Conservation (phyloP, 257 asterid species). For the Pogostemon cablin region DNA sequence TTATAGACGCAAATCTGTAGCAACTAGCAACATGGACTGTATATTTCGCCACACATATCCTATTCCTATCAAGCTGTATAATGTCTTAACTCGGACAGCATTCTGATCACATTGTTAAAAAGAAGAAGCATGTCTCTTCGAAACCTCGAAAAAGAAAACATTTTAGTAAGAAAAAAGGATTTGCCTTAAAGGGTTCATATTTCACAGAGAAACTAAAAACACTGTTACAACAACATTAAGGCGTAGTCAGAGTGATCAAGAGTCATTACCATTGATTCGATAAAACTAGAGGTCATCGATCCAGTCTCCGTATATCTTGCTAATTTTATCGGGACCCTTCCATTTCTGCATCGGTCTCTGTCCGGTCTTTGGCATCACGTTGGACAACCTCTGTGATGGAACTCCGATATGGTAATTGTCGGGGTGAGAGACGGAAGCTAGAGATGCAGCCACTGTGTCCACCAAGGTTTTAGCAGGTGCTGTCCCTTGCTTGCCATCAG, state of each 20-base stretch:
- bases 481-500: constrained; percentile 52
- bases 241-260: neutral
- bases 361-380: constrained; percentile 40
- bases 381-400: constrained; percentile 58
- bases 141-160: neutral
- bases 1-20: too few relatives aligned
- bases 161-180: neutral
- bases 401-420: constrained; percentile 49
- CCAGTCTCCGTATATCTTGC: constrained; percentile 71
- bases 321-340: constrained; percentile 81
- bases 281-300: constrained; percentile 48
- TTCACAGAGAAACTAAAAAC: constrained; percentile 25
- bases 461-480: constrained; percentile 36
- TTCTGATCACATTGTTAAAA: neutral
- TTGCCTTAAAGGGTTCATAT: constrained; percentile 24
- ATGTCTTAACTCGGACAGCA: neutral
- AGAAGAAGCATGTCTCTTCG: constrained; percentile 7
- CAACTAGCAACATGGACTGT: too few relatives aligned
- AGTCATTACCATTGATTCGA: too few relatives aligned
- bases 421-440: constrained; percentile 24
- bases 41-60: too few relatives aligned
- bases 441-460: constrained; percentile 35
- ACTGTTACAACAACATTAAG: constrained; percentile 32
- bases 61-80: neutral
- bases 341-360: constrained; percentile 44